Base-by-base conservation (phyloP, 2,329 filamentous ascomycete genomes). In the Paracoccidioides brasiliensis region DNA sequence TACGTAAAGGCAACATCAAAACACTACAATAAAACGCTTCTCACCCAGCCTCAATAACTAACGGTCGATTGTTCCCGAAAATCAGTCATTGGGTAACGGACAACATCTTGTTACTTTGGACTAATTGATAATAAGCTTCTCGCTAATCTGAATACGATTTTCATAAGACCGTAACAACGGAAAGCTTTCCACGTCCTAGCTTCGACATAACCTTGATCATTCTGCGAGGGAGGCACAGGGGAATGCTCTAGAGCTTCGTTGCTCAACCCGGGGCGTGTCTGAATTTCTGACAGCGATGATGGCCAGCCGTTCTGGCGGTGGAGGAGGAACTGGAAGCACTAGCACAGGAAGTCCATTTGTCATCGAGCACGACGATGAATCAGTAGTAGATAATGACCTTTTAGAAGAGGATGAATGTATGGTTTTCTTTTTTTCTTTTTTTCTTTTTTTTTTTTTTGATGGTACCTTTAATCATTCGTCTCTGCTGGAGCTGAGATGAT, bases 331-430 rank as follows among this genome's bases (percentile, higher is more conserved):
- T 50, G 43, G 45, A 54, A 62, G 72, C 55, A 64, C 67, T 59
- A 65, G 72, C 52, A 65, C 69, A 50, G 72, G 72, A 57, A 74
- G 74, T 62, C 69, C 73, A 15, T 76, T 76, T 63, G 78, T 80
- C 68, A 80, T 83, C 65, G 82, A 83, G 66, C 76, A 73, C 58
- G 80, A 84, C 58, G 76, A 80, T 66, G 79, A 79, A 60, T 79
- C 82, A 56, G 75, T 80, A 58, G 72, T 84, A 59, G 81, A 85
- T 58, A 83, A 85, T 63, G 85, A 89, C 64, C 72, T 90, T 64
- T 88, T 90, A 71, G 86, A 90, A 64, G 84, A 84, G 3, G 85
- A 89, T 76, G 85, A 86, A 88, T 73, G 60, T 65, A 66, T 59
- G 48, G 52, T 49, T 43, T 22, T 45, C 43, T 28, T 30, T 14